Base-by-base conservation (phyloP, 106 monocot genomes). In the Apostasia shenzhenica region DNA sequence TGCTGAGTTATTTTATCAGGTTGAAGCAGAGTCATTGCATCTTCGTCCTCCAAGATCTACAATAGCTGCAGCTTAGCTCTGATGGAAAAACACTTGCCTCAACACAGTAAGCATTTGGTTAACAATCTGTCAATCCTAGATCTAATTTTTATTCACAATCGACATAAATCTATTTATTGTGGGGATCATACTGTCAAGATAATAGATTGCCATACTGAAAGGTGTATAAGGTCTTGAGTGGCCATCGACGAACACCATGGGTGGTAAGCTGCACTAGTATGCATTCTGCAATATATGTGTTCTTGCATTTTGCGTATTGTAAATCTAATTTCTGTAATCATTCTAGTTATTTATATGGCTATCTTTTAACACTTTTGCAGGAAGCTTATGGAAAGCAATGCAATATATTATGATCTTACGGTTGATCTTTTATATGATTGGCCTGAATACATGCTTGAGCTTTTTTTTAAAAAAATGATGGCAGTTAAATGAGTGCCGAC, bases 241-340 rank as follows among this genome's bases (percentile, higher is more conserved):
- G 95, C 63, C 95, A 97, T 80, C 83, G 95, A n/a, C 91, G 95
- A 56, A 97, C 95, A 61, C 95, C 95, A 70, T 97, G 95, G 95
- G 95, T 97, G 92, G 95, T 95, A 95, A 68, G 91, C 62, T 12
- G 2, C 45, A 45, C 45, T 45, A 45, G n/a, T 62, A 62, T 62
- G 8, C 45, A 62, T 45, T 1, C 45, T 45, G 12, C 44, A 26
- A 43, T 62, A 45, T 62, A 12, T 62, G 43, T 62, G 62, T 14
- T 62, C 12, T 45, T 62, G 8, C 3, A 8, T 62, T 62, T 43
- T 7, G 43, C 41, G 5, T 62, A n/a, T 39, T 62, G 5, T 12
- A 45, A 13, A 45, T 44, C 43, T 62, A 41, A 45, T 62, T 3
- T 45, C 12, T 1, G 45, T 60, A 40, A 60, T 60, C 8, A 10